Base-by-base conservation (phyloP, 2,329 filamentous ascomycete species). In the Neopestalotiopsis sp. region DNA sequence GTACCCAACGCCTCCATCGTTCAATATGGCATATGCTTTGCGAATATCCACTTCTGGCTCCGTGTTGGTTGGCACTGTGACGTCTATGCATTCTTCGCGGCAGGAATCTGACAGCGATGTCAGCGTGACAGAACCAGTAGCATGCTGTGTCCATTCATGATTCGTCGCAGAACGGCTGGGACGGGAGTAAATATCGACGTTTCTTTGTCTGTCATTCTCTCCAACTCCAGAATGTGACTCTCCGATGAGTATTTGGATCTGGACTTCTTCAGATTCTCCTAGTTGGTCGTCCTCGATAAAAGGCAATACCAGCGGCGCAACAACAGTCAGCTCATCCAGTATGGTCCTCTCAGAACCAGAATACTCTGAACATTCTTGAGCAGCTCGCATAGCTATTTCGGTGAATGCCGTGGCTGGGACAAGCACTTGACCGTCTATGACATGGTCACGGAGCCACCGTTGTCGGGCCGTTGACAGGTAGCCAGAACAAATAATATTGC, bases 111-210 rank as follows among this genome's bases (percentile, higher is more conserved):
- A 20, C 24, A 10, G n/a, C 40, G 45, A 34, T 24, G 40, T 34
- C 24, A 66, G 45, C 63, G 52, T 52, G 13, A 66, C 20, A n/a
- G 63, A 17, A 32, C 63, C 63, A 4, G 63, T 66, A 6, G 63
- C 63, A 57, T 66, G 63, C 20, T 66, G 63, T 34, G 63, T 66
- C 63, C 63, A 66, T 9, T 66, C 63, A 66, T 52, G 45, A n/a
- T 66, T 40, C 52, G 63, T 66, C 34, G 60, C 60, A 63, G 20
- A 28, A 40, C 60, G 3, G 38, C 20, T 63, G 60, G 60, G 60
- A 6, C 60, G 60, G 9, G 60, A 63, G 40, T 38, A 63, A 20
- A 63, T 32, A 32, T 45, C 34, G n/a, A 63, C 20, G 30, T 2
- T 63, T 40, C 60, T 28, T 63, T 9, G 30, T 32, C 1, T 63